These are phyloP conservation scores for Mycosphaerella arachidis DNA, from an alignment of 2,329 filamentous ascomycete genomes.

Conservation along the genomic window DNA sequence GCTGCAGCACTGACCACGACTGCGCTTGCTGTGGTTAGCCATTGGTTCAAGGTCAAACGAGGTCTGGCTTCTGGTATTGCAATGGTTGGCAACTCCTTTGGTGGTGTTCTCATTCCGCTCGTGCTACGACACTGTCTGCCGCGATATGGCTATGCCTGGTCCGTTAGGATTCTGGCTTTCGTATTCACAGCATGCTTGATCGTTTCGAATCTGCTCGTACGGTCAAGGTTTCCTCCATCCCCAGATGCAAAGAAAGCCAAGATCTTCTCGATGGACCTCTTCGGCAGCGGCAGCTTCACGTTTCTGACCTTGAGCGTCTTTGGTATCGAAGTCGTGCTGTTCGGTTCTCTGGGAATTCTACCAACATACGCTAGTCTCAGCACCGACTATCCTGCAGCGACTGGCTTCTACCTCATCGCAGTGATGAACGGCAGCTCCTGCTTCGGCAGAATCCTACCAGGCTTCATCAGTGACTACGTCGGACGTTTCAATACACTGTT, in stretches of 20 bases:
- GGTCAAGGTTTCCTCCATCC: slow-evolving; percentile 32
- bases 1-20: slow-evolving; percentile 37
- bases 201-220: slow-evolving; percentile 32
- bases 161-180: slow-evolving; percentile 37
- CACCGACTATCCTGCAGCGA: slow-evolving; percentile 23
- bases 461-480: slow-evolving; percentile 40
- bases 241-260: slow-evolving; percentile 34
- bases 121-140: slow-evolving; percentile 32
- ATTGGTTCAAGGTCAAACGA: slow-evolving; percentile 39
- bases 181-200: slow-evolving; percentile 35
- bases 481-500: slow-evolving; percentile 47
- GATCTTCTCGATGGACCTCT: slow-evolving; percentile 41
- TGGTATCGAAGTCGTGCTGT: slow-evolving; percentile 47
- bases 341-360: slow-evolving; percentile 45
- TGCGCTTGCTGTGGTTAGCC: slow-evolving; percentile 36
- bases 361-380: slow-evolving; percentile 45
- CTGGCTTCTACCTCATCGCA: slow-evolving; percentile 44
- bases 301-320: slow-evolving; percentile 23
- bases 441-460: slow-evolving; percentile 43
- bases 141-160: slow-evolving; percentile 35
- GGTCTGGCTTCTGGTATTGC: slow-evolving; percentile 39
- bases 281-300: slow-evolving; percentile 18
- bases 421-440: slow-evolving; percentile 43
- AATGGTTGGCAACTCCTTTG: slow-evolving; percentile 38
- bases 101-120: slow-evolving; percentile 37